phyloP scores from a whole-genome alignment of 306 rosid genomes.

The Pyrus betulifolia region DNA sequence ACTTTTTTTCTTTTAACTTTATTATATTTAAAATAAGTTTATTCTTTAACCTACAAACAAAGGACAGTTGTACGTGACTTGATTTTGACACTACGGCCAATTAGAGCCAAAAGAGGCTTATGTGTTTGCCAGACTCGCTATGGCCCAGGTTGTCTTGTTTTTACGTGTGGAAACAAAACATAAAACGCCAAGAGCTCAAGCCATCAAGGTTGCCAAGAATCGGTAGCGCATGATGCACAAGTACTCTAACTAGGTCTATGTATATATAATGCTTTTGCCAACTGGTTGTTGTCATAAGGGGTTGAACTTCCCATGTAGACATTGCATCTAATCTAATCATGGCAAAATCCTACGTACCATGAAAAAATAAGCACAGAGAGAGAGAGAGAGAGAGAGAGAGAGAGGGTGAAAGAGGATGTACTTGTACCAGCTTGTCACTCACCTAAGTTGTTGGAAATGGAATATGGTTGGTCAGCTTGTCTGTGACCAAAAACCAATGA shows the following conservation, averaged over 20 bases:
- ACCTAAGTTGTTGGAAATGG: conserved; percentile 1
- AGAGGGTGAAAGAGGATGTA: not conserved
- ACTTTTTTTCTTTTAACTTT: not conserved
- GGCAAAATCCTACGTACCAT: not conserved
- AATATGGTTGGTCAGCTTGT: conserved; percentile 1
- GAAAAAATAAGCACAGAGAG: not conserved
- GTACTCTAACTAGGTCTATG: not conserved
- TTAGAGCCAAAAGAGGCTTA: not conserved
- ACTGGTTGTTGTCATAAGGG: not conserved
- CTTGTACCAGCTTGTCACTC: conserved; percentile 1
- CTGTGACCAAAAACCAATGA: not conserved
- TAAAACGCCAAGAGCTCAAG: not conserved
- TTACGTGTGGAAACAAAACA: not conserved
- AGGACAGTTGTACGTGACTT: not conserved
- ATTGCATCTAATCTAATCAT: not conserved
- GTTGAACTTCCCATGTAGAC: not conserved
- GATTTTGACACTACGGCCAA: not conserved
- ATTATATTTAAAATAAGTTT: no score
- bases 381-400: not conserved
- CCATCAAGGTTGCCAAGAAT: not conserved
- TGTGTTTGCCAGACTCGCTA: not conserved
- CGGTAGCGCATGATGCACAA: not conserved
- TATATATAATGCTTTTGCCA: not conserved
- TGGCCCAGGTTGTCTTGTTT: not conserved
- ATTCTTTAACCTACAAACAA: not conserved